These are phyloP conservation scores for Ascomycota sp. DNA, from an alignment of 2,329 filamentous ascomycete species.

Conservation along the genomic window DNA sequence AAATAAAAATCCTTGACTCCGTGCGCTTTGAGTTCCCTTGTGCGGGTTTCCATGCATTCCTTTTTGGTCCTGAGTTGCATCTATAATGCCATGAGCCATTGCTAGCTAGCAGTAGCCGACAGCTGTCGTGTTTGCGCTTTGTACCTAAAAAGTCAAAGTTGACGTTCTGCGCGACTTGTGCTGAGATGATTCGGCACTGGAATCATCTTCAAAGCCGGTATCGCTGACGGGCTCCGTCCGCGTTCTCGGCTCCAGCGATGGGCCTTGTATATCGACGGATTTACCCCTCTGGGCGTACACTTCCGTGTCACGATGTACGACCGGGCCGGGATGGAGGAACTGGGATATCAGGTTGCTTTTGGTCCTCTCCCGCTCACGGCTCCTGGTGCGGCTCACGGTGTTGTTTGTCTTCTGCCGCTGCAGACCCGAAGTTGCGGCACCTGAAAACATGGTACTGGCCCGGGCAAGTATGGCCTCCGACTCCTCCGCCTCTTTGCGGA, in stretches of 20 bases:
- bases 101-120: too few relatives aligned
- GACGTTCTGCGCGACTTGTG: conserved; percentile 9
- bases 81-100: too few relatives aligned
- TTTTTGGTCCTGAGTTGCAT: too few relatives aligned
- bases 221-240: conserved; percentile 9
- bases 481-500: conserved; percentile 30
- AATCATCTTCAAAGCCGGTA: conserved; percentile 9
- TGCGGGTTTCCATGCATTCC: too few relatives aligned
- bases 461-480: conserved; percentile 18
- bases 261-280: conserved; percentile 7
- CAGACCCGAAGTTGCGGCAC: conserved; percentile 10
- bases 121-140: too few relatives aligned
- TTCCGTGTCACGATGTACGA: conserved; percentile 10
- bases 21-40: too few relatives aligned
- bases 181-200: conserved; percentile 7
- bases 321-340: conserved; percentile 27
- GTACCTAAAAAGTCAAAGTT: conserved; percentile 6
- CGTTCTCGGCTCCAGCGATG: conserved; percentile 3
- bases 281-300: conserved; percentile 7
- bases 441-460: conserved; percentile 15
- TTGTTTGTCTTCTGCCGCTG: conserved; percentile 10
- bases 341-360: conserved; percentile 23
- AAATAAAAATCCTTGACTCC: too few relatives aligned
- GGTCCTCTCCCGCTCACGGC: conserved; percentile 15
- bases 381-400: conserved; percentile 16